phyloP scores from a whole-genome alignment of 2,329 filamentous ascomycete genomes.

The Fusarium bactridioides region DNA sequence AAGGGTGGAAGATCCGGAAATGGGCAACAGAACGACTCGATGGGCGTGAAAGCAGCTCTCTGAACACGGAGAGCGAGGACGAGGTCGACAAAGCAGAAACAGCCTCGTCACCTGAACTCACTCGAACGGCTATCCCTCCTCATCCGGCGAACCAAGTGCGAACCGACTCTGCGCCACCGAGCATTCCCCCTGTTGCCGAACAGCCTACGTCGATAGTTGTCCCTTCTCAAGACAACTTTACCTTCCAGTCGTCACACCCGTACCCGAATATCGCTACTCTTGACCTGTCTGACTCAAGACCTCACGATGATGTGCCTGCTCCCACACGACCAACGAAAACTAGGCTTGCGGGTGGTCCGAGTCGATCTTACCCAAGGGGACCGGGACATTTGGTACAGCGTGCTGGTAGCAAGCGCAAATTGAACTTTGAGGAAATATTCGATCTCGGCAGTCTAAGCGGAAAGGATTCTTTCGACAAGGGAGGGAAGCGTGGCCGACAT shows the following conservation, averaged over 20 bases:
- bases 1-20: conserved; percentile 69
- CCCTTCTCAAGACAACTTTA: conserved; percentile 69
- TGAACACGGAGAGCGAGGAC: conserved; percentile 72
- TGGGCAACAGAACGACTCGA: conserved; percentile 77
- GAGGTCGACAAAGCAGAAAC: conserved; percentile 70
- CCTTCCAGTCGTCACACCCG: conserved; percentile 71
- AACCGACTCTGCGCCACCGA: conserved; percentile 40
- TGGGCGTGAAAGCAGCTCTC: conserved; percentile 62
- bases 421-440: conserved; percentile 79
- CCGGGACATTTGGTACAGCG: conserved; percentile 64
- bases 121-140: conserved; percentile 56
- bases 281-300: conserved; percentile 62
- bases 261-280: conserved; percentile 70
- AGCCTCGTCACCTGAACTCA: conserved; percentile 65
- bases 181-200: conserved; percentile 37
- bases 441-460: conserved; percentile 68
- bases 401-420: conserved; percentile 75
- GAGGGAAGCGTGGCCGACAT: conserved; percentile 61
- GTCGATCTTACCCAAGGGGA: conserved; percentile 40
- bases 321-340: conserved; percentile 42
- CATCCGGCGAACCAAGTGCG: conserved; percentile 42
- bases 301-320: conserved; percentile 49
- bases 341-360: conserved; percentile 38
- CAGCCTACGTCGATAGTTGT: conserved; percentile 54
- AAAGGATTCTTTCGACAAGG: conserved; percentile 65